phyloP scores from a whole-genome alignment of 2,329 filamentous ascomycete species.

The Fusarium beomiforme region DNA sequence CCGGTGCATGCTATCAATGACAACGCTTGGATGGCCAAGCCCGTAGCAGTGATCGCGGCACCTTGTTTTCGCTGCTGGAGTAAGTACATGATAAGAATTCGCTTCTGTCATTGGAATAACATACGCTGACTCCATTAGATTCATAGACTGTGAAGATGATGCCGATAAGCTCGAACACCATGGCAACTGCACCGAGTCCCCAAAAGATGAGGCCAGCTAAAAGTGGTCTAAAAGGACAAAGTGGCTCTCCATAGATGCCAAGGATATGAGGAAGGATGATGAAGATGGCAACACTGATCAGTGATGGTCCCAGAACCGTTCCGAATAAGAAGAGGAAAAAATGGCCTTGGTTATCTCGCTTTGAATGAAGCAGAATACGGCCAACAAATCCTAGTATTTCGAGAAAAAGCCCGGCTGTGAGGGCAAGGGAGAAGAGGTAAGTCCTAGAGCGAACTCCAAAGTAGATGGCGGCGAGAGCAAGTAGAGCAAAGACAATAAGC shows the following conservation, averaged over 20 bases:
- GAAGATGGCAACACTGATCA: conserved; percentile 57
- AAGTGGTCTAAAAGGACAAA: conserved; percentile 50
- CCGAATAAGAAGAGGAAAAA: conserved; percentile 59
- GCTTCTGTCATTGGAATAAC: conserved; percentile 18
- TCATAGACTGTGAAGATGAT: conserved; percentile 52
- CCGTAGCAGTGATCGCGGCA: conserved; percentile 53
- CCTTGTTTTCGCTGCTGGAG: conserved; percentile 47
- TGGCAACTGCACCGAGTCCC: conserved; percentile 47
- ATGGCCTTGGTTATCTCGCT: conserved; percentile 47
- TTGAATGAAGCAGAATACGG: conserved; percentile 53
- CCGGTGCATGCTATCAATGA: conserved; percentile 53
- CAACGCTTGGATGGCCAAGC: conserved; percentile 56
- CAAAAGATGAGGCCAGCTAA: conserved; percentile 49
- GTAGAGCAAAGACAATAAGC: conserved; percentile 52
- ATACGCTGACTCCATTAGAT: conserved; percentile 48
- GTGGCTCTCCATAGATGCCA: conserved; percentile 56
- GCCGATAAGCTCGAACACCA: conserved; percentile 54
- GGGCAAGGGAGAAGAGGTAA: conserved; percentile 51
- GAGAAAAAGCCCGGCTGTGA: conserved; percentile 54
- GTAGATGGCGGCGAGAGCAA: conserved; percentile 52
- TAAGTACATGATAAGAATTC: conserved; percentile 4
- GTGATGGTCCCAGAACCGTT: conserved; percentile 58
- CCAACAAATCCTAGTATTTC: conserved; percentile 60
- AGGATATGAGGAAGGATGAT: conserved; percentile 58
- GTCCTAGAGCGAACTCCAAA: conserved; percentile 54